Conservation (phyloP, 225 moss, liverwort and hornwort species). For the Bryoerythrophyllum caledonicum region DNA sequence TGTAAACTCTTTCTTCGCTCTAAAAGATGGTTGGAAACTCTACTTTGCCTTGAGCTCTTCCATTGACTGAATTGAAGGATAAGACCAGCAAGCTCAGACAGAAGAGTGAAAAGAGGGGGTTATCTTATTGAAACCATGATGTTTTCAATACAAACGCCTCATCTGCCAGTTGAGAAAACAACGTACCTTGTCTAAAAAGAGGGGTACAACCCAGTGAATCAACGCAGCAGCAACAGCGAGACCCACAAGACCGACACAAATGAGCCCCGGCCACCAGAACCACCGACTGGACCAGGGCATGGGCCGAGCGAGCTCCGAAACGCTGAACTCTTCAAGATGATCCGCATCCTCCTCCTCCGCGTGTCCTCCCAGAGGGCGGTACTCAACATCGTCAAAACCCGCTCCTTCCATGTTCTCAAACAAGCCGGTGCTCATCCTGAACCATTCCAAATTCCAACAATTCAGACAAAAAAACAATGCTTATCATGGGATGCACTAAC, state of each 20-base stretch:
- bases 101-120: too few species aligned
- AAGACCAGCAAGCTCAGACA: too few species aligned
- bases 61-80: too few species aligned
- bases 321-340: constrained; percentile 74
- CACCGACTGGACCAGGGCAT: constrained; percentile 33
- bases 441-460: neutral
- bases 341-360: constrained; percentile 56
- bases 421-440: constrained; percentile 43
- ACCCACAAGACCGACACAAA: constrained; percentile 38
- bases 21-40: too few species aligned
- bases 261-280: constrained; percentile 66
- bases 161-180: neutral
- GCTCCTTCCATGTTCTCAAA: constrained; percentile 49
- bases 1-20: too few species aligned
- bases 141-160: too few species aligned
- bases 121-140: too few species aligned
- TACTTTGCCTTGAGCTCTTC: too few species aligned
- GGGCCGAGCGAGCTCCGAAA: constrained; percentile 46
- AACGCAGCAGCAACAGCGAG: constrained; percentile 43
- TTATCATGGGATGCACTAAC: too few species aligned
- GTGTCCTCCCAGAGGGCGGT: constrained; percentile 68
- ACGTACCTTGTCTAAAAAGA: constrained; percentile 77
- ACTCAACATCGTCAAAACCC: constrained; percentile 56
- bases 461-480: too few species aligned
- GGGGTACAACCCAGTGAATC: constrained; percentile 66